Conservation (phyloP, 1,284 basidiomycete genomes). For the Athelia sp. region DNA sequence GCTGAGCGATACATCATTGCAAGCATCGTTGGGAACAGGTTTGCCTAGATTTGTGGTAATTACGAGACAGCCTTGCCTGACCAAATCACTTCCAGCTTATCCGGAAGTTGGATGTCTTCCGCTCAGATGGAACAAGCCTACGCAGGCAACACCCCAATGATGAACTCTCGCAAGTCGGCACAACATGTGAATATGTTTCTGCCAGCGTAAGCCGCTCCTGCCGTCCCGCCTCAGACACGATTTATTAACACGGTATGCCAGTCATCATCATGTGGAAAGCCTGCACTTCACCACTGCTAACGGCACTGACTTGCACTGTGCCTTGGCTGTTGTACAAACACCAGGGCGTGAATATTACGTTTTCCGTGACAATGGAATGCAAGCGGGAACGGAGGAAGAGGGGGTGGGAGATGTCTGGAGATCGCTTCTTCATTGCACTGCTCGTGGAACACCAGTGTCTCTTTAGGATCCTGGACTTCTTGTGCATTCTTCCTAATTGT, state of each 20-base stretch:
- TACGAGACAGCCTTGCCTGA: constrained; percentile 1
- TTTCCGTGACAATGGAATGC: constrained; percentile 68
- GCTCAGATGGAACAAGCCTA: constrained; percentile 63
- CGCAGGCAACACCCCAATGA: constrained; percentile 36
- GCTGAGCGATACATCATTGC: constrained; percentile 62
- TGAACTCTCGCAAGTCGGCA: constrained; percentile 12
- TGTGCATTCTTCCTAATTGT: too few species aligned
- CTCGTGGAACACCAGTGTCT: constrained; percentile 9
- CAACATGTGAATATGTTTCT: constrained; percentile 51
- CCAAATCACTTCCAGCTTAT: constrained; percentile 41
- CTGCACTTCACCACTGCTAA: constrained; percentile 49
- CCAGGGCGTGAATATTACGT: constrained; percentile 61
- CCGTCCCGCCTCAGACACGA: background rate
- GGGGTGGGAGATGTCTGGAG: constrained; percentile 60
- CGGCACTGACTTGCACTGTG: constrained; percentile 45
- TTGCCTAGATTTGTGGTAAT: constrained; percentile 7
- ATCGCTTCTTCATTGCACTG: constrained; percentile 48
- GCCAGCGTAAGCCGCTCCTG: constrained; percentile 41
- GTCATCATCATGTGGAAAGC: constrained; percentile 74
- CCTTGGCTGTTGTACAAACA: constrained; percentile 63
- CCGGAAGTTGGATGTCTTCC: constrained; percentile 60
- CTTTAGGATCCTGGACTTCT: too few species aligned
- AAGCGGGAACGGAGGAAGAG: constrained; percentile 71
- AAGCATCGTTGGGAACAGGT: constrained; percentile 66
- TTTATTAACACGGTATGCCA: constrained; percentile 19